phyloP scores from a whole-genome alignment of 2,329 filamentous ascomycete genomes.

The Gnomoniopsis sp. region DNA sequence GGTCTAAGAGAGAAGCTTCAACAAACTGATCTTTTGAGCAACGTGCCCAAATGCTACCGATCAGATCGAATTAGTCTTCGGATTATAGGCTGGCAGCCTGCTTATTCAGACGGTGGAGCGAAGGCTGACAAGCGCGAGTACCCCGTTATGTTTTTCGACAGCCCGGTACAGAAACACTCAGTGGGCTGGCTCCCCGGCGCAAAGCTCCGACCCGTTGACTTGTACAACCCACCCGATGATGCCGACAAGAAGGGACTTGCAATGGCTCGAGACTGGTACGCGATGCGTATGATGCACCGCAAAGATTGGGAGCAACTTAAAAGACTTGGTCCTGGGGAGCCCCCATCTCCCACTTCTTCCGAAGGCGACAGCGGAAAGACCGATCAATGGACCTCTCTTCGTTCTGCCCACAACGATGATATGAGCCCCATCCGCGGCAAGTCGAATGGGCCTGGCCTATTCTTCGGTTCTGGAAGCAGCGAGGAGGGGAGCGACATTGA shows the following conservation, averaged over 20 bases:
- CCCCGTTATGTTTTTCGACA: conserved; percentile 37
- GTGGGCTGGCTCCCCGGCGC: conserved; percentile 12
- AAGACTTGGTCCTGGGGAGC: conserved; percentile 14
- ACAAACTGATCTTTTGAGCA: conserved; percentile 28
- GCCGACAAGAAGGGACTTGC: conserved; percentile 9
- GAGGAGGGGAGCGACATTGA: neutral
- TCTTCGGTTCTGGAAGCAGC: neutral
- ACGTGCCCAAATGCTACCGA: conserved; percentile 32
- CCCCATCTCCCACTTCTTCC: conserved; percentile 2
- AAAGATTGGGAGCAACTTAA: conserved; percentile 14
- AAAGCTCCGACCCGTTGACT: conserved; percentile 12
- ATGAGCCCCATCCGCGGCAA: conserved; percentile 9
- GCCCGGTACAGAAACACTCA: conserved; percentile 18
- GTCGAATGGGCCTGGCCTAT: neutral
- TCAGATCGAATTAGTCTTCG: conserved; percentile 23
- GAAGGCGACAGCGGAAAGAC: conserved; percentile 4
- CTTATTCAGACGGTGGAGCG: conserved; percentile 32
- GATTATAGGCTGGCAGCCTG: conserved; percentile 35
- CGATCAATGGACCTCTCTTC: conserved; percentile 8
- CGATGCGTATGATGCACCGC: conserved; percentile 16
- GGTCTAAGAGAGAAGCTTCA: conserved; percentile 22
- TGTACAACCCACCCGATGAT: conserved; percentile 8
- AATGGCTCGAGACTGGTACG: conserved; percentile 15
- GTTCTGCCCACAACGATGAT: conserved; percentile 12
- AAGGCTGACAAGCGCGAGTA: conserved; percentile 33